Evolutionary conservation across 208 protist genomes (phyloP), one percentile per base, ranked within the genome.

Genomic region (Porcisia hertigi): DNA sequence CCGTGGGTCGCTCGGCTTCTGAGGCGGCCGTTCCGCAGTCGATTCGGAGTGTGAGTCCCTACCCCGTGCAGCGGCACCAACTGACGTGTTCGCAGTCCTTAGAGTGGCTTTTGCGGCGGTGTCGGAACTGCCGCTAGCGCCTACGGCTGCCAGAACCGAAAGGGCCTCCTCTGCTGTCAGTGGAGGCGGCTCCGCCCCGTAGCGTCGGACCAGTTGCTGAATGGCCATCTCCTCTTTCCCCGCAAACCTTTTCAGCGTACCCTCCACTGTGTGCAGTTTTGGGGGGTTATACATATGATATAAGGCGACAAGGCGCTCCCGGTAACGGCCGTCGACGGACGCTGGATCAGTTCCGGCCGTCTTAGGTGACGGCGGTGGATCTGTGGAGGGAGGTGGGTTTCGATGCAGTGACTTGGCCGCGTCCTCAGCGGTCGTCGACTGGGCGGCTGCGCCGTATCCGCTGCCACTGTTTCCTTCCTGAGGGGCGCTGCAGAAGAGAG

Each of bases 211-310:
- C 14, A 94, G 80, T 41, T 82, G 65, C 69, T 82, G 65, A 49
- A 92, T 84, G 23, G 88, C 73, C 18, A 75, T 81, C 67, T 92
- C 87, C 77, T 92, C 89, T 63, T 87, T 79, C 11, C 87, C 89
- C 18, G 75, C 49, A 72, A 85, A 89, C 77, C 84, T 82, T 45
- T 63, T 65, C 47, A 94, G 69, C 39, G 81, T 87, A 23, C 73
- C 84, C 30, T 88, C 84, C 2, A 91, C 84, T 1, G 77, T 88
- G 57, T 70, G 69, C 8, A 90, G 77, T 76, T 94, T 91, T 30
- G 62, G 60, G 18, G 87, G 83, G 36, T 86, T 88, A 69, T 94
- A 94, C 60, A 77, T 84, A 36, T 67, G 41, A 75, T 91, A 91
- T 36, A 94, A 43, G 1, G 76, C 71, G 6, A 86, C 64, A 7